Base-by-base conservation (phyloP, 192 early-diverging fungal species). In the Geranomyces variabilis region DNA sequence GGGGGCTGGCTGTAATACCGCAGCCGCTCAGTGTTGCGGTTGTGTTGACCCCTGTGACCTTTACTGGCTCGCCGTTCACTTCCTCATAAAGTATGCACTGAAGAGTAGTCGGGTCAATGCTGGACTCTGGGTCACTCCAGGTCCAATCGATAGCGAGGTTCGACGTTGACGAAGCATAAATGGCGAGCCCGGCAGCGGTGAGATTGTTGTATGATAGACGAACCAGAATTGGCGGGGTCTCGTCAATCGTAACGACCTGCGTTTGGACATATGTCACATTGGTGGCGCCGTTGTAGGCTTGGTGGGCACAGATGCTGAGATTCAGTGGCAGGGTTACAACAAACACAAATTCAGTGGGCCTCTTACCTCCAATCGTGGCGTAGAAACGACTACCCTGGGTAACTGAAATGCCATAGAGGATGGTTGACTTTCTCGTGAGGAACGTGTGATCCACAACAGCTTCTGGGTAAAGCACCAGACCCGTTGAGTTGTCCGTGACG, bases 281-380 rank as follows among this genome's bases (percentile, higher is more conserved):
- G n/a, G n/a, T n/a, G 14, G 65, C 65, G 17, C 19, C 28, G 29
- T 67, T 67, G 65, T 48, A 67, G 31, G 65, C 65, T 1, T n/a
- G n/a, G n/a, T n/a, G n/a, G n/a, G n/a, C n/a, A n/a, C n/a, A n/a
- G n/a, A n/a, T n/a, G n/a, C n/a, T n/a, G n/a, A n/a, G n/a, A n/a
- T n/a, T n/a, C n/a, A n/a, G n/a, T n/a, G n/a, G n/a, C n/a, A n/a
- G n/a, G n/a, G n/a, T n/a, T n/a, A n/a, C n/a, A n/a, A n/a, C n/a
- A n/a, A n/a, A n/a, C n/a, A n/a, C n/a, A n/a, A n/a, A n/a, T n/a
- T n/a, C n/a, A n/a, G n/a, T n/a, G n/a, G n/a, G n/a, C n/a, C n/a
- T n/a, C n/a, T n/a, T n/a, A n/a, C n/a, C n/a, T n/a, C 45, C 51
- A 9, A 67, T 30, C 0, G 12, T 51, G 22, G 19, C 12, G 46